These are phyloP conservation scores for Fusarium multiceps DNA, from an alignment of 2,329 filamentous ascomycete genomes.

Conservation along the genomic window DNA sequence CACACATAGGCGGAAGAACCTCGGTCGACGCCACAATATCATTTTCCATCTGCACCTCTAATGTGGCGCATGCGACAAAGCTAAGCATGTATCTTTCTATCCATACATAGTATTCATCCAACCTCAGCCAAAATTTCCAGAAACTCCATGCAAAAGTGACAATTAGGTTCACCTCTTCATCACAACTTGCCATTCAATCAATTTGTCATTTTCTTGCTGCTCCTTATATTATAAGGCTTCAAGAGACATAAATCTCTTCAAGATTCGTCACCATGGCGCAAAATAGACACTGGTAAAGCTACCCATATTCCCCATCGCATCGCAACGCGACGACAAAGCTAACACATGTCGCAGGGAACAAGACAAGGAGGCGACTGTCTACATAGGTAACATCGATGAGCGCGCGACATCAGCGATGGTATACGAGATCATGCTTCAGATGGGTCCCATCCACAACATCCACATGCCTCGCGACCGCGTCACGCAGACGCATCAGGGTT, in stretches of 20 bases:
- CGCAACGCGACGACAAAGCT: slow-evolving; percentile 25
- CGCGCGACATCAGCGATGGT: slow-evolving; percentile 89
- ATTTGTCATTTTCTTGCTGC: neutral
- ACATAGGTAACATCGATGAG: slow-evolving; percentile 98
- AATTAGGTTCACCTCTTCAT: slow-evolving; percentile 13
- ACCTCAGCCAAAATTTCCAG: slow-evolving; percentile 45
- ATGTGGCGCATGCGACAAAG: slow-evolving; percentile 34
- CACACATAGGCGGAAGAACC: slow-evolving; percentile 43
- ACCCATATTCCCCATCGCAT: neutral
- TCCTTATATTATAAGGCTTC: neutral
- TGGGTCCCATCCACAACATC: slow-evolving; percentile 96
- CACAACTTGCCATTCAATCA: neutral
- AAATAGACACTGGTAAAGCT: slow-evolving; percentile 76
- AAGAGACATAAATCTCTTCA: slow-evolving; percentile 12
- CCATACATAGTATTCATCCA: slow-evolving; percentile 18
- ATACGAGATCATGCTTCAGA: slow-evolving; percentile 98
- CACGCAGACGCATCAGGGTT: slow-evolving; percentile 95
- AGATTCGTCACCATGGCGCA: slow-evolving; percentile 69
- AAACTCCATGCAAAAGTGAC: slow-evolving; percentile 31
- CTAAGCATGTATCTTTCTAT: slow-evolving; percentile 24
- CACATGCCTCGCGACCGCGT: slow-evolving; percentile 98
- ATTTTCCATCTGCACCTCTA: neutral
- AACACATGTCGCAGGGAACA: slow-evolving; percentile 77
- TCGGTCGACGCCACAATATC: slow-evolving; percentile 42
- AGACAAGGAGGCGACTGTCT: slow-evolving; percentile 97